Evolutionary conservation across 106 monocot genomes (phyloP), one percentile per base, ranked within the genome.

Genomic region (Platanthera guangdongensis): DNA sequence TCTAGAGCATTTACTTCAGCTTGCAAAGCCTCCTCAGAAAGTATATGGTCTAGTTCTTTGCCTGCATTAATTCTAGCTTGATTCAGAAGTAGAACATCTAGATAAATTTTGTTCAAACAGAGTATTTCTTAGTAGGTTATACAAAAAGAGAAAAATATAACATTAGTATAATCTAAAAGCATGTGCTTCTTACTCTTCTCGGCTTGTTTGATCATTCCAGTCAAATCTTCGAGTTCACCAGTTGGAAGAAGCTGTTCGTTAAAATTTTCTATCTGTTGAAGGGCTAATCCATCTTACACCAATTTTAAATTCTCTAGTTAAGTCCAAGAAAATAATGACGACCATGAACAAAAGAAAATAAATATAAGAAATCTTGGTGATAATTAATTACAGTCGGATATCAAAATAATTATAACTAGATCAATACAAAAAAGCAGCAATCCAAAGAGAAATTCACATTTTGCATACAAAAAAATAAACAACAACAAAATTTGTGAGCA

Each of bases 1-100:
- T 89, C 85, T 76, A 95, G 79, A 67, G 50, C 75, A 46, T 88
- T 83, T 19, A 95, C 82, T 79, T 95, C 85, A 54, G 80, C 75
- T 77, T 84, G 88, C 65, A 92, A 86, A 73, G 77, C 80, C 64
- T 90, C 88, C 78, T 95, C 95, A 57, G 82, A 63, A 68, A 88
- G 74, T 77, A 90, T 81, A 78, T 85, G 90, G 69, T 89, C 90
- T 70, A 90, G 78, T 76, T 90, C 85, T 82, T 95, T 82, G 51
- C 87, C 59, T 16, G 90, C 87, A 80, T 74, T 72, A 71, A 85
- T 52, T 72, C 87, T 90, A 73, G 95, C 92, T 82, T 95, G 74
- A 90, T 95, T 95, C 14, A 92, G 88, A 81, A 92, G 90, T 75
- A 92, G 39, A 80, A 90, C 84, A 84, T 95, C 95, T 92, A 83